A percentile compares a stretch with the other conserved stretches of the same genome.
Conservation (phyloP, 192 early-diverging fungal species). For the Neocallimastix lanati region DNA sequence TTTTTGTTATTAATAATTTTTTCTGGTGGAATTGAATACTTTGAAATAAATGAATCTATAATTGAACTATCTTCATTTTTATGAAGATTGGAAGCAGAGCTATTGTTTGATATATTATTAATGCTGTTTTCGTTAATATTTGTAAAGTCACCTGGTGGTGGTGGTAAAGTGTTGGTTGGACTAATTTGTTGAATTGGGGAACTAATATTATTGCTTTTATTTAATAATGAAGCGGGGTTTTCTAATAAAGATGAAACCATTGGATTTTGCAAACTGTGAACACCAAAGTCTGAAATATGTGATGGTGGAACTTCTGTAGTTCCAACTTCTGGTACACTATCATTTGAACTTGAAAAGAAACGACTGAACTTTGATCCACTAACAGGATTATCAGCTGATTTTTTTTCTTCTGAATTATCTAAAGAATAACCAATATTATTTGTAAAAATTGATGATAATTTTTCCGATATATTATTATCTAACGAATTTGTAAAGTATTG, state of each 20-base stretch:
- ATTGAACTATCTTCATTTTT: neutral
- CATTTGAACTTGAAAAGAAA: neutral
- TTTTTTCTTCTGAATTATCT: neutral
- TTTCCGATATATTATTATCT: neutral
- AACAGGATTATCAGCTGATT: neutral
- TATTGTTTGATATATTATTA: neutral
- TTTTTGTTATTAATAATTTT: neutral
- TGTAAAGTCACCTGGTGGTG: neutral
- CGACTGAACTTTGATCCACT: neutral
- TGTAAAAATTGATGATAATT: neutral
- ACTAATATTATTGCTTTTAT: neutral
- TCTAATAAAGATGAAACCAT: neutral
- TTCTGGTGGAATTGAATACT: neutral
- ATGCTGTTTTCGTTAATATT: neutral
- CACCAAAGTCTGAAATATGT: neutral
- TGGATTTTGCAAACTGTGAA: neutral
- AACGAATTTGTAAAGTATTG: neutral
- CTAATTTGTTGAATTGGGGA: neutral
- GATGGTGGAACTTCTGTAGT: neutral
- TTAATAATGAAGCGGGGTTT: neutral
- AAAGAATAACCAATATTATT: neutral
- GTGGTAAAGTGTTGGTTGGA: neutral
- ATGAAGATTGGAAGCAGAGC: neutral
- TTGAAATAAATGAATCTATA: neutral
- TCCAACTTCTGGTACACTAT: neutral